Evolutionary conservation across 2,329 filamentous ascomycete genomes (phyloP).

Genomic region (Trichoderma koningii): DNA sequence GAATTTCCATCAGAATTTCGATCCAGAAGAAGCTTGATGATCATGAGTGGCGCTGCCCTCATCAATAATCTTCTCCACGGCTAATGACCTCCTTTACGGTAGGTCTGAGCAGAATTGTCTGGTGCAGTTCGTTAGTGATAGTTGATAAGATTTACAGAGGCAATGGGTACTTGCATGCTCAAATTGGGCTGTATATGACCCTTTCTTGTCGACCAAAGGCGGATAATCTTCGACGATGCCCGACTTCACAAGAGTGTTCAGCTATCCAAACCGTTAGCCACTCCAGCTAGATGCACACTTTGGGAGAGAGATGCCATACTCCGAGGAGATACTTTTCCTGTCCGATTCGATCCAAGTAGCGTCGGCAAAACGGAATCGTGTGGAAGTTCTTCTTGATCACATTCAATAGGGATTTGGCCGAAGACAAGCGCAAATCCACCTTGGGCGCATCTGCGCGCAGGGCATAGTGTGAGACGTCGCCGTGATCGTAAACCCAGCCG

Average conservation of each 20-base stretch:
- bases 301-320: conserved; percentile 44
- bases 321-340: conserved; percentile 86
- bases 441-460: conserved; percentile 65
- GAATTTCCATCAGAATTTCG: background rate
- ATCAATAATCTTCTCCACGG: conserved; percentile 73
- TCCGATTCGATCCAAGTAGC: conserved; percentile 82
- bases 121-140: background rate
- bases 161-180: conserved; percentile 69
- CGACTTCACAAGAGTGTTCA: conserved; percentile 76
- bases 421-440: conserved; percentile 62
- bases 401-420: conserved; percentile 75
- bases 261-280: conserved; percentile 43
- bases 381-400: conserved; percentile 91
- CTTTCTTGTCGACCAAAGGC: conserved; percentile 80
- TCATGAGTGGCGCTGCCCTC: background rate
- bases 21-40: background rate
- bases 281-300: background rate
- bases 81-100: conserved; percentile 79
- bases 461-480: conserved; percentile 82
- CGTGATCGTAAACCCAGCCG: conserved; percentile 75
- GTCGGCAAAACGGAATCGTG: conserved; percentile 78
- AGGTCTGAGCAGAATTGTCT: conserved; percentile 71
- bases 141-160: background rate
- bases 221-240: conserved; percentile 85
- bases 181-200: conserved; percentile 83